Percentiles rank a stretch among this genome's conserved stretches.
Evolutionary conservation across 306 rosid genomes (phyloP).

Genomic region (Cyamopsis tetragonoloba): DNA sequence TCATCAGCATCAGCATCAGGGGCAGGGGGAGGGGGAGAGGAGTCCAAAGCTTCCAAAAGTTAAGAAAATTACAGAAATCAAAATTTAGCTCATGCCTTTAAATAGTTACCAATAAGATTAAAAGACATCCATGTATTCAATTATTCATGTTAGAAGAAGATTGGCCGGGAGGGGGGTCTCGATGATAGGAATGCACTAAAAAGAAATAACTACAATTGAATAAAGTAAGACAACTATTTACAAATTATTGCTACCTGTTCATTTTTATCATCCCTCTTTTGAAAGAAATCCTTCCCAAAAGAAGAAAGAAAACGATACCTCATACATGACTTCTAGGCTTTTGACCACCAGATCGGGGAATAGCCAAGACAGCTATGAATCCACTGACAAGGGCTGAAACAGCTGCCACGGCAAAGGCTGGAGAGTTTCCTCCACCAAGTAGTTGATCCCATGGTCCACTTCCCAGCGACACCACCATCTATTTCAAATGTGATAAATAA

Average conservation of each 20-base stretch:
- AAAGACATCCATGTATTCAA: constrained; percentile 19
- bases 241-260: constrained; percentile 38
- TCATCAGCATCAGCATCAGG: constrained; percentile 21
- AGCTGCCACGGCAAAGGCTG: constrained; percentile 88
- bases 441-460: constrained; percentile 99
- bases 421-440: constrained; percentile 97
- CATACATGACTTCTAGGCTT: constrained; percentile 60
- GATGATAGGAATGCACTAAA: constrained; percentile 30
- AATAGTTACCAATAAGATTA: constrained; percentile 19
- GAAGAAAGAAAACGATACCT: constrained; percentile 56
- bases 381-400: constrained; percentile 86
- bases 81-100: constrained; percentile 23
- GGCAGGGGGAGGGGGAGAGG: neutral
- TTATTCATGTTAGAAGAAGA: constrained; percentile 27
- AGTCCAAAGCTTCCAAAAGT: constrained; percentile 20
- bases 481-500: constrained; percentile 38
- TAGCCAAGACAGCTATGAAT: constrained; percentile 69
- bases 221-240: constrained; percentile 30
- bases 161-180: neutral
- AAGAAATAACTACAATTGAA: constrained; percentile 14
- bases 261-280: constrained; percentile 31
- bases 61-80: constrained; percentile 10
- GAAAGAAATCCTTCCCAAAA: constrained; percentile 22
- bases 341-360: constrained; percentile 68
- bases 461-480: constrained; percentile 88